These are phyloP conservation scores for Leccinum rimulosum DNA, from an alignment of 768 basidiomycete species.

Conservation along the genomic window DNA sequence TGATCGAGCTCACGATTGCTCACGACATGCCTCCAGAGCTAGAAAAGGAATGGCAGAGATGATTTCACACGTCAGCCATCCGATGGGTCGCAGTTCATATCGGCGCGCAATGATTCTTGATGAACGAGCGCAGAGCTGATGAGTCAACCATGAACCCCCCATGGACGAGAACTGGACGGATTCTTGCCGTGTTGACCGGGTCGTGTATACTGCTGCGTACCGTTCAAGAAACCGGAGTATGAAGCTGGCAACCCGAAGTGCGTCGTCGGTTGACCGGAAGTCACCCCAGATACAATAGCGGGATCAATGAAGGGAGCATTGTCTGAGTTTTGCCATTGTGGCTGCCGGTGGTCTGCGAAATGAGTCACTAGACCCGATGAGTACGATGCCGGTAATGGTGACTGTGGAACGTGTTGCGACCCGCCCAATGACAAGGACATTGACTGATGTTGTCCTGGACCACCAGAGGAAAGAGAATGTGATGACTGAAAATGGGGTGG, in stretches of 20 bases:
- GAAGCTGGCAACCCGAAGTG: constrained; percentile 9
- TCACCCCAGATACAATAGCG: constrained; percentile 19
- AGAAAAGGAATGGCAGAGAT: constrained; percentile 5
- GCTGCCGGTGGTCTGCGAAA: constrained; percentile 10
- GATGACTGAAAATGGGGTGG: constrained; percentile 13
- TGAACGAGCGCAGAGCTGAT: background rate
- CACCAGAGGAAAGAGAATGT: constrained; percentile 8
- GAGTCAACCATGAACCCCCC: constrained; percentile 27
- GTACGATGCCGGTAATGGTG: constrained; percentile 11
- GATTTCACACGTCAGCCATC: constrained; percentile 10
- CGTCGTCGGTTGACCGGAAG: constrained; percentile 3
- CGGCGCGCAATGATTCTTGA: background rate
- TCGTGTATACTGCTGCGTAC: constrained; percentile 14
- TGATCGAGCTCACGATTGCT: constrained; percentile 1
- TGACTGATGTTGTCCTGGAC: constrained; percentile 16
- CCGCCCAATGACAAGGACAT: constrained; percentile 13
- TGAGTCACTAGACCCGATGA: constrained; percentile 9
- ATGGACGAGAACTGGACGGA: constrained; percentile 18
- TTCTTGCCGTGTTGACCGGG: constrained; percentile 22
- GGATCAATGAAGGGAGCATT: constrained; percentile 18
- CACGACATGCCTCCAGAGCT: background rate
- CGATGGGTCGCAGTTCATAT: background rate
- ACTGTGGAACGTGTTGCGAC: constrained; percentile 18
- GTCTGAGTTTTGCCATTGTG: constrained; percentile 14
- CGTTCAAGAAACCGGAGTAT: constrained; percentile 13